Base-by-base conservation (phyloP, 2,329 filamentous ascomycete genomes). In the Pezicula carpinea region DNA sequence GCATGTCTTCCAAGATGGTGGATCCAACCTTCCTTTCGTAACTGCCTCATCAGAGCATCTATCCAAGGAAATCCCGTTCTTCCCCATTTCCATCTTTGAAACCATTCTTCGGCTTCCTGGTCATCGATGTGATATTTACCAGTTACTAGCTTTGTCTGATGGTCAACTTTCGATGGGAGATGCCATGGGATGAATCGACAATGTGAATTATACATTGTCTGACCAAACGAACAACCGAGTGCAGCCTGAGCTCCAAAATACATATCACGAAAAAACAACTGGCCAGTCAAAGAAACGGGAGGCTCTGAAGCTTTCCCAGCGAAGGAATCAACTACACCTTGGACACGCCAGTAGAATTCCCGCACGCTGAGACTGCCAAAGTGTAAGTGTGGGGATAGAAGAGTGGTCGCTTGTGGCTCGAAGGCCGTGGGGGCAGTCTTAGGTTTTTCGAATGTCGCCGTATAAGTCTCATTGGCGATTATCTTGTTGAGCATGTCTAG, bases 161-260 rank as follows among this genome's bases (percentile, higher is more conserved):
- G 64, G 13, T 69, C 53, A 61, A 51, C 54, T 52, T 79, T 80
- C 2, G 80, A 83, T 0, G 82, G 85, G 1, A 91, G 67, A 59
- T 89, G 85, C 87, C 87, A 91, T 4, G 85, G 85, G 13, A 91
- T 79, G 64, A 90, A 89, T n/a, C 85, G 76, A 33, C 79, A 84
- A 53, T 83, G 68, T 0, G 74, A 64, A 57, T 91, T 91, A 31
- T 77, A 76, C 41, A 77, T 69, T 1, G 83, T 83, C 57, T 87
- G 84, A 1, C 68, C 72, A 55, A 88, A 90, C 0, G 69, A 58
- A 26, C 76, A 71, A 0, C 86, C 86, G 1, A 89, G 68, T 0
- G 78, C 74, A 1, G 85, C 84, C 61, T 91, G 85, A 0, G 86
- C 85, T 13, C 78, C 85, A 56, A 91, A 90, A 65, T 90, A 91